Evolutionary conservation across 2,329 filamentous ascomycete genomes (phyloP).

Genomic region (Colletotrichum plurivorum): DNA sequence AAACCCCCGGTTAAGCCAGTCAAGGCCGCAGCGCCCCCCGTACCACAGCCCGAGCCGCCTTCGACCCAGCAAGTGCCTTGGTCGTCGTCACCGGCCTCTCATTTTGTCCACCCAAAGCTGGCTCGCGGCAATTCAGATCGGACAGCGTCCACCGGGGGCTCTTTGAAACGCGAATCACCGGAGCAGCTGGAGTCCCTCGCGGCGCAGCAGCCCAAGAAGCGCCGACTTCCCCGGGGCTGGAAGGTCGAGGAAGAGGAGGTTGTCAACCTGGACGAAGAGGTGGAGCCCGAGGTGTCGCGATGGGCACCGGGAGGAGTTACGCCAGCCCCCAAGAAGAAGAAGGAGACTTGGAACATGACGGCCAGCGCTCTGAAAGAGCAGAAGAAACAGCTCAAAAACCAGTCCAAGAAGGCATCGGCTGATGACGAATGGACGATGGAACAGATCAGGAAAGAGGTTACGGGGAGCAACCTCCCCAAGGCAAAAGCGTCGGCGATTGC

Average conservation of each 20-base stretch:
- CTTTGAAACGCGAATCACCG: conserved; percentile 60
- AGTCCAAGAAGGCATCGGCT: conserved; percentile 63
- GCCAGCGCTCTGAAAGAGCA: conserved; percentile 83
- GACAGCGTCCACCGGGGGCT: conserved; percentile 43
- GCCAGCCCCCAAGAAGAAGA: conserved; percentile 52
- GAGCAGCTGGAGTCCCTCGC: conserved; percentile 48
- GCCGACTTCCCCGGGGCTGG: conserved; percentile 72
- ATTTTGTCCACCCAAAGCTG: conserved; percentile 55
- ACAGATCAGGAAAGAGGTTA: conserved; percentile 59
- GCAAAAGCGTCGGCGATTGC: conserved; percentile 69
- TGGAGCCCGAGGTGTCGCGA: conserved; percentile 41
- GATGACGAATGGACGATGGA: conserved; percentile 59
- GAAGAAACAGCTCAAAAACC: conserved; percentile 80
- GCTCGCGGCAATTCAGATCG: conserved; percentile 37
- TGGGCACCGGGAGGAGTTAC: conserved; percentile 42
- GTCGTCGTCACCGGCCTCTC: conserved; percentile 76
- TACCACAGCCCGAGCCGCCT: not conserved
- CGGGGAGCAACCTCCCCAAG: conserved; percentile 51
- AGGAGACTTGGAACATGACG: conserved; percentile 77
- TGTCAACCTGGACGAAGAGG: conserved; percentile 48
- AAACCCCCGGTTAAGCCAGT: conserved; percentile 46
- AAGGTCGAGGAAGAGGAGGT: conserved; percentile 44
- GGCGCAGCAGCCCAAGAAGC: conserved; percentile 68
- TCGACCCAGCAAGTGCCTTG: conserved; percentile 69
- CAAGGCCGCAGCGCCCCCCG: conserved; percentile 39